A percentile compares a stretch with the other conserved stretches of the same genome.
phyloP scores from a whole-genome alignment of 108 stramenopile species.

The Discostella stelligeroides region DNA sequence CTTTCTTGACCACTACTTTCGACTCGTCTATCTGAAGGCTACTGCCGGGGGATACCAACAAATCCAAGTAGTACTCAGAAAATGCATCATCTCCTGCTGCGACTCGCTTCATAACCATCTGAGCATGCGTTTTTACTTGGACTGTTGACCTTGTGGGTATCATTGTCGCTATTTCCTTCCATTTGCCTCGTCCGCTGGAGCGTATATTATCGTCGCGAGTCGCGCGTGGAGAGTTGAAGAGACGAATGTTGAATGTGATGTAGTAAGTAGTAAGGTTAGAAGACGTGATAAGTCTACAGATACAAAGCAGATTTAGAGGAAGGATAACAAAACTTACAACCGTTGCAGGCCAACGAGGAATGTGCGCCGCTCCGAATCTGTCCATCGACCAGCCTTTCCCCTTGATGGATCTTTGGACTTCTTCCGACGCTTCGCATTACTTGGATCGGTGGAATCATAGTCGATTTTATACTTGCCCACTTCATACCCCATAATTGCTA shows the following conservation, averaged over 20 bases:
- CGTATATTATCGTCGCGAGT: too few species aligned
- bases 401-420: neutral
- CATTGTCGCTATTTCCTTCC: slow-evolving; percentile 47
- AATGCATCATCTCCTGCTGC: slow-evolving; percentile 53
- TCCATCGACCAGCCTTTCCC: slow-evolving; percentile 21
- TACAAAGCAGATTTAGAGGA: too few species aligned
- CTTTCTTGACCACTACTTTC: neutral
- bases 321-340: slow-evolving; percentile 14
- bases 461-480: too few species aligned
- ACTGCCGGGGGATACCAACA: neutral
- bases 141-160: slow-evolving; percentile 45
- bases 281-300: too few species aligned
- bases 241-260: too few species aligned
- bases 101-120: slow-evolving; percentile 54
- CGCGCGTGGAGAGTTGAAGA: neutral
- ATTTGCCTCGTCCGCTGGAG: slow-evolving; percentile 46
- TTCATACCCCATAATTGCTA: too few species aligned
- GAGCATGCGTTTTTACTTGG: slow-evolving; percentile 50
- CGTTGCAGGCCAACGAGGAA: slow-evolving; percentile 28
- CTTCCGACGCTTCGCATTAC: slow-evolving; percentile 3
- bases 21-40: neutral
- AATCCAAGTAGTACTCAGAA: slow-evolving; percentile 21
- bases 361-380: slow-evolving; percentile 26
- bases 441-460: too few species aligned
- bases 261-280: too few species aligned